A percentile compares a stretch with the other conserved stretches of the same genome.
These are phyloP conservation scores for Chalara sp. DNA, from an alignment of 2,329 filamentous ascomycete genomes.

Conservation along the genomic window DNA sequence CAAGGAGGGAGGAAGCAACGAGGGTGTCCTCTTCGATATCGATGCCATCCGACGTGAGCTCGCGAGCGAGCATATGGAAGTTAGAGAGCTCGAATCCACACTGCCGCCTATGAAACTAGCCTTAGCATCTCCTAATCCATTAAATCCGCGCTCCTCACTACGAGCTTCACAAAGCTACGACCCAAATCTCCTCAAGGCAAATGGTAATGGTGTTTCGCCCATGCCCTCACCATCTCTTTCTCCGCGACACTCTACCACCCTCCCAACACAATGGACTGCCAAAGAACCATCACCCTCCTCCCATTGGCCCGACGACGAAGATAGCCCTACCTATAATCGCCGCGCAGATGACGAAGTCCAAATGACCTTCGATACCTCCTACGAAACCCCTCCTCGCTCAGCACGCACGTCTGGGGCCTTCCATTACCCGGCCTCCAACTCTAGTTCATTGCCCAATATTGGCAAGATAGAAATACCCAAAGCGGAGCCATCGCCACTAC, in stretches of 20 bases:
- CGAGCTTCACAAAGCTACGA: constrained; percentile 44
- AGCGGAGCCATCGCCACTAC: constrained; percentile 9
- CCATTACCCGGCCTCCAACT: constrained; percentile 9
- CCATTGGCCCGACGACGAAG: neutral
- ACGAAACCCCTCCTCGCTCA: constrained; percentile 15
- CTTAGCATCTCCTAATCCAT: constrained; percentile 24
- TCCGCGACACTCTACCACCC: constrained; percentile 5
- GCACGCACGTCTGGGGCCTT: constrained; percentile 8
- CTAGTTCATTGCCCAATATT: neutral
- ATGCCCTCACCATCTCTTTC: constrained; percentile 8
- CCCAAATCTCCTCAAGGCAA: constrained; percentile 23
- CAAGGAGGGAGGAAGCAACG: constrained; percentile 26
- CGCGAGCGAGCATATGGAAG: constrained; percentile 47
- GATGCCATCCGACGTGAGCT: constrained; percentile 88
- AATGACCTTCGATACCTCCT: constrained; percentile 68
- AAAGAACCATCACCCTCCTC: neutral
- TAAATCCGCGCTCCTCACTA: constrained; percentile 23
- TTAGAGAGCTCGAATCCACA: constrained; percentile 81
- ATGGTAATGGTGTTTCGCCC: constrained; percentile 9
- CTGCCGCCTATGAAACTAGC: constrained; percentile 84
- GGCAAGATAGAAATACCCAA: neutral
- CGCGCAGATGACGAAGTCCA: constrained; percentile 45
- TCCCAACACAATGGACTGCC: neutral
- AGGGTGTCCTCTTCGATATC: constrained; percentile 77
- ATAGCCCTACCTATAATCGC: constrained; percentile 6